A percentile compares a stretch with the other conserved stretches of the same genome.
Evolutionary conservation across 176 grass and related monocot genomes (phyloP).

Genomic region (Pharus latifolius): DNA sequence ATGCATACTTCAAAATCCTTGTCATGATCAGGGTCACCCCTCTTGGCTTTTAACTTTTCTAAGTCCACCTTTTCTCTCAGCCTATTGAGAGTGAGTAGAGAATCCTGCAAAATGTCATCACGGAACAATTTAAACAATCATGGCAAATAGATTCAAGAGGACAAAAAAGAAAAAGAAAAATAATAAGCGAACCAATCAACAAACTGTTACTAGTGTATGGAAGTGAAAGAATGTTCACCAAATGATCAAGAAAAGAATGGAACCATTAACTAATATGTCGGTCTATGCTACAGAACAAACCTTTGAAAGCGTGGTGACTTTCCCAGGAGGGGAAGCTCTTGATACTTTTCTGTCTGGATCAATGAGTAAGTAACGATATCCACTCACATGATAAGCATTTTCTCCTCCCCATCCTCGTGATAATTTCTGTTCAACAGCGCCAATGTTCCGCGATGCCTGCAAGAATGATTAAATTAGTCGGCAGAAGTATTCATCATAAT

Average conservation of each 20-base stretch:
- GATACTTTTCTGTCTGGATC: conserved; percentile 67
- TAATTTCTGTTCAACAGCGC: conserved; percentile 73
- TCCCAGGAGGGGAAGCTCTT: conserved; percentile 83
- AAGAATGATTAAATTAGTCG: conserved; percentile 16
- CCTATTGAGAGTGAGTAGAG: conserved; percentile 67
- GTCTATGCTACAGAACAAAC: conserved; percentile 23
- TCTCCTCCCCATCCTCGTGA: conserved; percentile 87
- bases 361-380: conserved; percentile 79
- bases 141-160: neutral
- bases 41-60: conserved; percentile 58
- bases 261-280: neutral
- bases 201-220: neutral
- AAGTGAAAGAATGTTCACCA: neutral
- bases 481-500: conserved; percentile 30
- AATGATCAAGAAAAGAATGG: neutral
- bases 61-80: conserved; percentile 81
- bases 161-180: neutral
- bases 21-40: conserved; percentile 45
- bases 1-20: conserved; percentile 81
- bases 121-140: neutral
- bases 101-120: conserved; percentile 49
- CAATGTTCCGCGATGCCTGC: conserved; percentile 78
- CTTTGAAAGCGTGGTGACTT: conserved; percentile 87
- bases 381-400: conserved; percentile 93
- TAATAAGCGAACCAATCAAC: neutral